Conservation (phyloP, 1,139 yeast genomes). For the Hemisphaericaspora lyxosophila region DNA sequence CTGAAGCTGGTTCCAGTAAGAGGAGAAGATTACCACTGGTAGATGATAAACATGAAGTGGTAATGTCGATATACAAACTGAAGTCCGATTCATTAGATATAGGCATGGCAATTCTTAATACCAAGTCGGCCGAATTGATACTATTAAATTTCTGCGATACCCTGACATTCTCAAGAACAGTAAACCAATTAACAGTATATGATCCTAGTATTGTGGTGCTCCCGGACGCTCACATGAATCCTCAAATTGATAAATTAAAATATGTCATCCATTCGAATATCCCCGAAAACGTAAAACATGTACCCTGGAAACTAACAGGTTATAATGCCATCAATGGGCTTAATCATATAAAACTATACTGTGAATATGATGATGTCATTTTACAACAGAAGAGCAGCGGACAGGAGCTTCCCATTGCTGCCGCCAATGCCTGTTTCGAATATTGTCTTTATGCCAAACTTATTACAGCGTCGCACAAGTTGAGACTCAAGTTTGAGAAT, state of each 20-base stretch:
- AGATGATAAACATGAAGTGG: conserved; percentile 9
- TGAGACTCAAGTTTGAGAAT: conserved; percentile 36
- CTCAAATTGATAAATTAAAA: conserved; percentile 31
- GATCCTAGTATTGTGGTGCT: conserved; percentile 36
- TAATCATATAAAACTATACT: conserved; percentile 6
- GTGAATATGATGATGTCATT: conserved; percentile 3
- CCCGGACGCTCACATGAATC: conserved; percentile 25
- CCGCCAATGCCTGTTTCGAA: conserved; percentile 33
- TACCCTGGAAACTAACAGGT: conserved; percentile 19
- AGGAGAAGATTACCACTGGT: conserved; percentile 1
- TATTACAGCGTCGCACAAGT: conserved; percentile 18
- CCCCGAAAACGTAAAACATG: conserved; percentile 19
- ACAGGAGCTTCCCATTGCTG: conserved; percentile 27
- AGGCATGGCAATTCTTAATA: conserved; percentile 12
- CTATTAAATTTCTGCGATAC: conserved; percentile 39
- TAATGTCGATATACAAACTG: conserved; percentile 12
- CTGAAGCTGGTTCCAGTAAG: background rate
- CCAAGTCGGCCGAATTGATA: conserved; percentile 20
- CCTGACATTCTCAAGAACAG: conserved; percentile 43
- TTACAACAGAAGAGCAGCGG: conserved; percentile 23
- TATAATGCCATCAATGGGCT: conserved; percentile 19
- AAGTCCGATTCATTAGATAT: conserved; percentile 12
- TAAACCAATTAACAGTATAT: conserved; percentile 38
- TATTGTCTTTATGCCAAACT: conserved; percentile 15
- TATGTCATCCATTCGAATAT: conserved; percentile 34